Percentiles rank a stretch among this genome's conserved stretches.
These are phyloP conservation scores for Solanum chmielewskii DNA, from an alignment of 257 asterid genomes.

Conservation along the genomic window DNA sequence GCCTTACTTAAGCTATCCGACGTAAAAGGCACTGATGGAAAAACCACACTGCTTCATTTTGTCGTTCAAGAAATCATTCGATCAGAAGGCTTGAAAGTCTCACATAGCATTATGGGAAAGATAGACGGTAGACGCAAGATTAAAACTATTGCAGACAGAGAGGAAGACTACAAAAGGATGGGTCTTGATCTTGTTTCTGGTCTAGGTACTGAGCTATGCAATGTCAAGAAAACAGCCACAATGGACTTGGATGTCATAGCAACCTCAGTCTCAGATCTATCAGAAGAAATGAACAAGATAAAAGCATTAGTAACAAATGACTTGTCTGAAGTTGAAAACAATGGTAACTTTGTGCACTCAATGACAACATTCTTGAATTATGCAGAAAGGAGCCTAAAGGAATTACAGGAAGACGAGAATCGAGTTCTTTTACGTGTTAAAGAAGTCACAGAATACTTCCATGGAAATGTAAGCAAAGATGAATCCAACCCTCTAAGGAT, in stretches of 20 bases:
- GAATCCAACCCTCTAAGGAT: conserved; percentile 70
- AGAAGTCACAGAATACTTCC: conserved; percentile 85
- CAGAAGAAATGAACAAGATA: conserved; percentile 36
- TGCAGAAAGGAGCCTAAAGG: conserved; percentile 51
- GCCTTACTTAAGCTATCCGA: conserved; percentile 88
- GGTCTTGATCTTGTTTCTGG: conserved; percentile 87
- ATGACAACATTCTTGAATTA: conserved; percentile 49
- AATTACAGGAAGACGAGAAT: conserved; percentile 61
- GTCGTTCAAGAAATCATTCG: conserved; percentile 84
- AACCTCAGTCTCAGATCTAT: conserved; percentile 54
- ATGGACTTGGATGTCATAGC: conserved; percentile 80
- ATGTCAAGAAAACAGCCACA: conserved; percentile 86
- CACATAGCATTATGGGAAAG: conserved; percentile 93
- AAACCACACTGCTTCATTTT: conserved; percentile 88
- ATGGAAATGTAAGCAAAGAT: conserved; percentile 81
- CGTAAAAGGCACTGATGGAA: conserved; percentile 89
- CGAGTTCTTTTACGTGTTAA: conserved; percentile 51
- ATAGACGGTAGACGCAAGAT: conserved; percentile 39
- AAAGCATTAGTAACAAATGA: conserved; percentile 25
- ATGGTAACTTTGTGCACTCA: conserved; percentile 42
- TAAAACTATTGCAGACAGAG: conserved; percentile 36
- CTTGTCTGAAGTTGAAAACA: conserved; percentile 30
- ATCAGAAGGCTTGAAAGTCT: conserved; percentile 74
- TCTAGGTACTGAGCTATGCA: conserved; percentile 64
- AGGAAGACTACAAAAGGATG: conserved; percentile 65